Base-by-base conservation (phyloP, 768 basidiomycete genomes). In the Leccinellum albellum region DNA sequence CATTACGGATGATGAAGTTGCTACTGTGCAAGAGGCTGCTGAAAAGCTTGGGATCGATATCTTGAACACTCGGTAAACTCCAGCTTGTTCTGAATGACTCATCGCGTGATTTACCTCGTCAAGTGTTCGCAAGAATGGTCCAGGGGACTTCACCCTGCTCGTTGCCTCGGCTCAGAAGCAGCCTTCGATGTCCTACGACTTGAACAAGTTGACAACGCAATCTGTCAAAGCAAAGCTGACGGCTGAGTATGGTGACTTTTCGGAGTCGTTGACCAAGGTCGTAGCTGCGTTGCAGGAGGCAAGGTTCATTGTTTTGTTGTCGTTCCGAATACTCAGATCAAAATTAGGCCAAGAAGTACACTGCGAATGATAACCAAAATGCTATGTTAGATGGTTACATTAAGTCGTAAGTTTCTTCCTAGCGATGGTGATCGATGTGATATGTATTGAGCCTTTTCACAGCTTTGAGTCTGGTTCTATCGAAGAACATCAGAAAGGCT, bases 381-480 rank as follows among this genome's bases (percentile, higher is more conserved):
- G 80, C 76, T 3, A 91, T 92, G 89, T 78, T 94, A 24, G 83
- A 85, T 24, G 79, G 80, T 37, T 95, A 94, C 64, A 86, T 89
- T 55, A 80, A 84, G 70, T 92, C 90, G 88, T 89, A 70, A 29
- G 82, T 66, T 24, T 10, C 6, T 14, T 51, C 37, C 4, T 3
- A 14, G 48, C 28, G 6, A 21, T 37, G 4, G 35, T 17, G 13
- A 4, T 55, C 26, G 32, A 23, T 51, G 35, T 7, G 12, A 23
- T 42, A 1, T 42, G 12, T 31, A 20, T 51, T 37, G 50, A 57
- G 44, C 17, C 14, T 47, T 10, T 53, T 6, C 28, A 7, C 26
- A 54, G 90, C 3, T 94, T 94, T 67, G 73, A 81, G 63, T 85
- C 85, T 4, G 92, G 92, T 10, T 89, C 87, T 9, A 85, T 94